Evolutionary conservation across 192 early-diverging fungal species (phyloP).

Genomic region (Paraglomus brasilianum): DNA sequence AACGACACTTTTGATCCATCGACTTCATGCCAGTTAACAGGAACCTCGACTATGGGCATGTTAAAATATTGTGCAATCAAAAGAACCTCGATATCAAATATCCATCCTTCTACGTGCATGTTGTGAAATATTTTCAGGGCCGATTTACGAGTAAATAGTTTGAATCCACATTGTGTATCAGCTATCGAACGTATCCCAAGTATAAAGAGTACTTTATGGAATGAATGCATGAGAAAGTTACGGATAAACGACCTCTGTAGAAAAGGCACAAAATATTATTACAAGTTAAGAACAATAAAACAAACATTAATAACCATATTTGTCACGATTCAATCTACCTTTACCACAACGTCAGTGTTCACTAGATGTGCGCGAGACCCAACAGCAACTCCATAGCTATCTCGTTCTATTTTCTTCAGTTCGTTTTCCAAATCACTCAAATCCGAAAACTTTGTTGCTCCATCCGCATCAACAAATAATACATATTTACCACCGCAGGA

Average conservation of each 20-base stretch:
- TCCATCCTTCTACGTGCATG: slow-evolving; percentile 96
- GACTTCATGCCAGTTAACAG: slow-evolving; percentile 96
- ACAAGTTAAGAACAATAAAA: background rate
- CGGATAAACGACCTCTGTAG: slow-evolving; percentile 84
- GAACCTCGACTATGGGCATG: slow-evolving; percentile 85
- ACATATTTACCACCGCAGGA: slow-evolving; percentile 69
- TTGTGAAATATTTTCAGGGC: slow-evolving; percentile 76
- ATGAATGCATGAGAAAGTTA: slow-evolving; percentile 92
- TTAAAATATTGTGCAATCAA: slow-evolving; percentile 70
- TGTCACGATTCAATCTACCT: slow-evolving; percentile 50
- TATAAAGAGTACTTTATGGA: slow-evolving; percentile 86
- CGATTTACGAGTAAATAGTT: slow-evolving; percentile 80
- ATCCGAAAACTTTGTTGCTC: slow-evolving; percentile 90
- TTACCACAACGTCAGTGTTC: slow-evolving; percentile 75
- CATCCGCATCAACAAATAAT: slow-evolving; percentile 96
- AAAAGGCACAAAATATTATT: background rate
- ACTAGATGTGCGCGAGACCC: slow-evolving; percentile 94
- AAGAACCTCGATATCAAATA: slow-evolving; percentile 96
- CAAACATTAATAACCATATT: background rate
- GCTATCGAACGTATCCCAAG: slow-evolving; percentile 85
- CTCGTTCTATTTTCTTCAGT: slow-evolving; percentile 40
- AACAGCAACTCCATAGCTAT: slow-evolving; percentile 70
- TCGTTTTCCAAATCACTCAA: slow-evolving; percentile 58
- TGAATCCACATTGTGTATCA: slow-evolving; percentile 99
- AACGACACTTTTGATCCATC: slow-evolving; percentile 92